phyloP scores from a whole-genome alignment of 129 eudicot species.

The Glebionis coronaria region DNA sequence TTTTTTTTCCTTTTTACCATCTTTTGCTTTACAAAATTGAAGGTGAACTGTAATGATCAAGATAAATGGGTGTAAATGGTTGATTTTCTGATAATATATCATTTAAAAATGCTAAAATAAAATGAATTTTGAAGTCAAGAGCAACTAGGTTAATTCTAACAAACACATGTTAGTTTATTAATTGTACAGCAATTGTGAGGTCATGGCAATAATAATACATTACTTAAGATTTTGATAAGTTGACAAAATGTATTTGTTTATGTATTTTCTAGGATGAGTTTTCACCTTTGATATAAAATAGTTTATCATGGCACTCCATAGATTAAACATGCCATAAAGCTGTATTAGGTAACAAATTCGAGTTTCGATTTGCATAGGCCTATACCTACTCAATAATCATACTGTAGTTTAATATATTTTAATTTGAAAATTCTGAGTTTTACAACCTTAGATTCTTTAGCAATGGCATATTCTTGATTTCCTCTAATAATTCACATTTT shows the following conservation, averaged over 20 bases:
- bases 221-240: background rate
- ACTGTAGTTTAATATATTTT: background rate
- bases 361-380: background rate
- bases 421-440: background rate
- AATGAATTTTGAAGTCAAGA: too few relatives aligned
- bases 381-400: background rate
- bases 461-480: conserved; percentile 3
- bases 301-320: background rate
- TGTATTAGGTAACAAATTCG: too few relatives aligned
- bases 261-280: background rate
- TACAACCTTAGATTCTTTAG: background rate
- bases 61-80: too few relatives aligned
- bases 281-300: background rate
- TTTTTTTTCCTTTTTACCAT: too few relatives aligned
- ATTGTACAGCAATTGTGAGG: background rate
- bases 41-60: too few relatives aligned
- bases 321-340: conserved; percentile 1
- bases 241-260: conserved; percentile 4
- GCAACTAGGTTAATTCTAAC: too few relatives aligned
- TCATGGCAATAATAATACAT: background rate
- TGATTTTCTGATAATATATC: too few relatives aligned
- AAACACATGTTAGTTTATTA: background rate
- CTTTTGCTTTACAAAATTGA: too few relatives aligned
- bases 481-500: conserved; percentile 3
- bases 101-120: too few relatives aligned